Percentiles rank a stretch among this genome's conserved stretches.
phyloP scores from a whole-genome alignment of 2,329 filamentous ascomycete species.

The Elsinoe batatas region DNA sequence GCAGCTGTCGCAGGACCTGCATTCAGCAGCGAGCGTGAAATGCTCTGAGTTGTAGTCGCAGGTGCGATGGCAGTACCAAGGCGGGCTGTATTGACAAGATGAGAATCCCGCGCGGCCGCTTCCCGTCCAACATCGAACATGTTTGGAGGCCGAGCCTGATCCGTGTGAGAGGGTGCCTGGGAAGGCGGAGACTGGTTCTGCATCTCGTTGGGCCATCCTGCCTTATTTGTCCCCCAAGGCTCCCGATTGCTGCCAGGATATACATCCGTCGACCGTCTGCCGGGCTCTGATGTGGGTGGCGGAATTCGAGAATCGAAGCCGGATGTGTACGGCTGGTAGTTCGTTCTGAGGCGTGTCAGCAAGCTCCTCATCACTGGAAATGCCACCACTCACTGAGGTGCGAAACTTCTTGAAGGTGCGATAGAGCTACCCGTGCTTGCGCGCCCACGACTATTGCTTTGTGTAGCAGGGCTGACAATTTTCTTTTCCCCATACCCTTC shows the following conservation, averaged over 20 bases:
- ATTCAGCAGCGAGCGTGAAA: background rate
- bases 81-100: conserved; percentile 2
- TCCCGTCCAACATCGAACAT: background rate
- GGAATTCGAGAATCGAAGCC: background rate
- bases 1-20: background rate
- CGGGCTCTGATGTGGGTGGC: background rate
- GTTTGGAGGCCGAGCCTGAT: background rate
- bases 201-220: background rate
- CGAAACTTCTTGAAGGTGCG: background rate
- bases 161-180: background rate
- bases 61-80: conserved; percentile 10
- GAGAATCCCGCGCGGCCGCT: background rate
- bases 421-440: background rate
- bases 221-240: background rate
- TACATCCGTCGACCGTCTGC: conserved; percentile 2
- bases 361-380: background rate
- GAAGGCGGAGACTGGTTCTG: background rate
- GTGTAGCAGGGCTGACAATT: conserved; percentile 52
- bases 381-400: background rate
- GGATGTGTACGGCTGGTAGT: background rate
- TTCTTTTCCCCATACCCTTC: conserved; percentile 73
- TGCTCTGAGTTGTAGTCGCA: background rate
- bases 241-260: background rate
- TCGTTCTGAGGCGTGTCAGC: background rate
- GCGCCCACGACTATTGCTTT: conserved; percentile 50